phyloP scores from a whole-genome alignment of 768 basidiomycete genomes.

The Antrodiella citrinella region DNA sequence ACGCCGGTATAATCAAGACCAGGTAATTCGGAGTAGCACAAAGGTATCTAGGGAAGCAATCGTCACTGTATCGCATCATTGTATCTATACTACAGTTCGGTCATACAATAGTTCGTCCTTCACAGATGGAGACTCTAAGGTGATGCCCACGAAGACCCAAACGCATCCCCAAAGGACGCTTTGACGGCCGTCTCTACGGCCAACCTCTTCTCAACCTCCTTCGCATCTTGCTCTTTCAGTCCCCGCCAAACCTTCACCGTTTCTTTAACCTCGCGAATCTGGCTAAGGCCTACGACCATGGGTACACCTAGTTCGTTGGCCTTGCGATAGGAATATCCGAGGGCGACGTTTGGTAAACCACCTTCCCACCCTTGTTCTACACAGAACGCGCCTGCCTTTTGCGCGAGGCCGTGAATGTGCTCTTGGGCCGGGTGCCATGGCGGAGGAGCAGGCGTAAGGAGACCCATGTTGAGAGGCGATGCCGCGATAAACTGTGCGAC shows the following conservation, averaged over 20 bases:
- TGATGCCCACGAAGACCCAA: slow-evolving; percentile 54
- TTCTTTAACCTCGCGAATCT: slow-evolving; percentile 66
- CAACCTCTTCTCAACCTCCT: slow-evolving; percentile 28
- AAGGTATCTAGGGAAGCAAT: neutral
- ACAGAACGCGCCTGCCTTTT: slow-evolving; percentile 24
- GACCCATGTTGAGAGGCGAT: slow-evolving; percentile 80
- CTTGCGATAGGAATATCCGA: slow-evolving; percentile 59
- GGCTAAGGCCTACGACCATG: slow-evolving; percentile 66
- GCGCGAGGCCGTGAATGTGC: slow-evolving; percentile 35
- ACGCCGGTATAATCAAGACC: slow-evolving; percentile 90
- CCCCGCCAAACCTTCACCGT: slow-evolving; percentile 62
- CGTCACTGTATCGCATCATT: neutral
- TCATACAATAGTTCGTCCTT: slow-evolving; percentile 2
- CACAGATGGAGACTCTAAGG: slow-evolving; percentile 24
- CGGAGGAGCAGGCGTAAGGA: slow-evolving; percentile 52
- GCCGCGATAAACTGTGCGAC: slow-evolving; percentile 67
- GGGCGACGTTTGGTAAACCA: slow-evolving; percentile 56
- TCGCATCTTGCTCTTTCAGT: slow-evolving; percentile 34
- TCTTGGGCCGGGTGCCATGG: slow-evolving; percentile 74
- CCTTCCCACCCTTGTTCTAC: slow-evolving; percentile 30
- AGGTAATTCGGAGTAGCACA: slow-evolving; percentile 35
- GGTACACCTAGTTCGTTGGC: slow-evolving; percentile 42
- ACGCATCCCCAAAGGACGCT: slow-evolving; percentile 33
- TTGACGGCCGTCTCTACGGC: slow-evolving; percentile 37
- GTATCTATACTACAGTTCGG: slow-evolving; percentile 6